Base-by-base conservation (phyloP, 2,329 filamentous ascomycete genomes). In the Exophiala viscosa region DNA sequence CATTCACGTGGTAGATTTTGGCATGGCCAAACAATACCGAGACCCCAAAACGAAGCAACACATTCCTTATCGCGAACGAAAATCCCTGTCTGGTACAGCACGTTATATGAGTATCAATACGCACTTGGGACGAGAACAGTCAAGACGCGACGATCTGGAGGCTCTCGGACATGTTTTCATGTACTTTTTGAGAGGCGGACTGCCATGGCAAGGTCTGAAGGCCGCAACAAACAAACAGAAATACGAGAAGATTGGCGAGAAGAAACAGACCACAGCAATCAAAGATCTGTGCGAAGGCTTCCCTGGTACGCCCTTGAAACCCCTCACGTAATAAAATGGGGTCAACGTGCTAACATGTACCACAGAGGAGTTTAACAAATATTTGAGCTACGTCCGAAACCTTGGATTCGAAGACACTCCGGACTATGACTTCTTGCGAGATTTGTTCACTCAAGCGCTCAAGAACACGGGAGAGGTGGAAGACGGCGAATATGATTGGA, bases 91-190 rank as follows among this genome's bases (percentile, higher is more conserved):
- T 3, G 93, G 93, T 58, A 99, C 93, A 52, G 93, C 93, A 58
- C 84, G 93, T 69, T 99, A 99, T 74, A 97, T 97, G 93, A 95
- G 90, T 76, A 97, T 99, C 82, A 99, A 99, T 75, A 99, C 93
- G 51, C 93, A 99, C 79, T 75, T 97, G 61, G 93, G 93, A 48
- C 85, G 93, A 55, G 93, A 99, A 70, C 93, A 99, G 71, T 97
- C 92, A 52, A 85, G 93, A 68, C 82, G 93, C 73, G 93, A 99
- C 70, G 93, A 99, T 70, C 78, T 99, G 54, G 93, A 99, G 74
- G 93, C 93, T 11, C 69, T 86, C 9, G 83, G 83, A 15, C 83
- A 86, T 65, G 83, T 86, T 45, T 86, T 86, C 69, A 83, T 86
- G 79, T 86, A 86, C 70, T 85, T 86, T 70, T 71, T 86, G 43